Evolutionary conservation across 139 green algal genomes (phyloP).

Genomic region (Picochlorum sp.): DNA sequence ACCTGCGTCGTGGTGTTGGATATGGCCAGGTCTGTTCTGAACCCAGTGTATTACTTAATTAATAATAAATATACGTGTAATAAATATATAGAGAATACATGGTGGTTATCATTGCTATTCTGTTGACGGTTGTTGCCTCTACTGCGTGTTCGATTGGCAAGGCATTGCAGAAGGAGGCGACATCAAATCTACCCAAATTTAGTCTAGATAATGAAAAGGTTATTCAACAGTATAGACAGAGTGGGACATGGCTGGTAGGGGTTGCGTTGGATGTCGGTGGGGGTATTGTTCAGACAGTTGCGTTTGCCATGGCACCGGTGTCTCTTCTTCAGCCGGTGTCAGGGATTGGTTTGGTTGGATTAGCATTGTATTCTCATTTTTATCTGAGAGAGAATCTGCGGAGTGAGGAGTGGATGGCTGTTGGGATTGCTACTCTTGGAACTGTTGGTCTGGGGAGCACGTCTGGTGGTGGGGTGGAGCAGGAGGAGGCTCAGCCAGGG

Average conservation of each 20-base stretch:
- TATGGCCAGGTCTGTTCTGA: slow-evolving; percentile 33
- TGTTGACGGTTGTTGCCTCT: slow-evolving; percentile 64
- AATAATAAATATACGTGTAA: neutral
- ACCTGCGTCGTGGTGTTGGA: slow-evolving; percentile 11
- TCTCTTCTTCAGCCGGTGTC: slow-evolving; percentile 83
- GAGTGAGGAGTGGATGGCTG: slow-evolving; percentile 51
- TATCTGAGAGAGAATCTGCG: slow-evolving; percentile 62
- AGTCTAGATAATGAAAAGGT: slow-evolving; percentile 42
- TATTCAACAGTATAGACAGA: slow-evolving; percentile 47
- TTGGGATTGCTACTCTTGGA: slow-evolving; percentile 37
- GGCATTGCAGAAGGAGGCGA: slow-evolving; percentile 78
- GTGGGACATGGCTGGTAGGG: slow-evolving; percentile 55
- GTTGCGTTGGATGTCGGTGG: slow-evolving; percentile 63
- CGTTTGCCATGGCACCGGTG: slow-evolving; percentile 73
- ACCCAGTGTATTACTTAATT: too few species aligned
- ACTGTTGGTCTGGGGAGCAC: slow-evolving; percentile 49
- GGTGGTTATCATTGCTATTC: slow-evolving; percentile 41
- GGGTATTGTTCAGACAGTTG: slow-evolving; percentile 72
- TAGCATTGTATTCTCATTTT: slow-evolving; percentile 81
- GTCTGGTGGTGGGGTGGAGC: neutral
- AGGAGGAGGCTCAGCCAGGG: slow-evolving; percentile 2
- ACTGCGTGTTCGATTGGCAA: slow-evolving; percentile 80
- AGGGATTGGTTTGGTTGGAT: slow-evolving; percentile 64
- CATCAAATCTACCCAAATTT: slow-evolving; percentile 51
- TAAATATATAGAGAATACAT: too few species aligned